These are phyloP conservation scores for Metschnikowia lachancei DNA, from an alignment of 805 yeast genomes.

Conservation along the genomic window DNA sequence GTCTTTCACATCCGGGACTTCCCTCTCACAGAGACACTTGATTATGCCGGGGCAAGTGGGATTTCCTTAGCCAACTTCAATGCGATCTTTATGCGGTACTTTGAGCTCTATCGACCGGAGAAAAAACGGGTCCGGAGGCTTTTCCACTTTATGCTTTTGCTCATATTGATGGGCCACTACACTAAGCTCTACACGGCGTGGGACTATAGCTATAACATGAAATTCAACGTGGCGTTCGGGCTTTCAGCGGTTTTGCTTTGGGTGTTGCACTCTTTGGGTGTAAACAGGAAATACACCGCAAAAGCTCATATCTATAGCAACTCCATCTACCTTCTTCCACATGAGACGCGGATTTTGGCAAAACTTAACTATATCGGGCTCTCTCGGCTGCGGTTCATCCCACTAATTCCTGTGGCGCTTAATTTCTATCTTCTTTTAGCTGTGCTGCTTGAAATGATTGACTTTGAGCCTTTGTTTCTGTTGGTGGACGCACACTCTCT, in stretches of 20 bases:
- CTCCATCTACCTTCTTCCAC: conserved; percentile 39
- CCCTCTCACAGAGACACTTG: conserved; percentile 38
- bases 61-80: conserved; percentile 38
- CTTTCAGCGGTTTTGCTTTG: conserved; percentile 30
- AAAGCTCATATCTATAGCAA: conserved; percentile 28
- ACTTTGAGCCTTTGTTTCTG: conserved; percentile 38
- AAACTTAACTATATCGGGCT: conserved; percentile 31
- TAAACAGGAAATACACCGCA: conserved; percentile 18
- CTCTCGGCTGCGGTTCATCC: conserved; percentile 29
- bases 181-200: conserved; percentile 29
- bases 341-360: conserved; percentile 34
- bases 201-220: conserved; percentile 41
- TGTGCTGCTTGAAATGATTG: conserved; percentile 34
- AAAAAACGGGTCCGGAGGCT: conserved; percentile 12
- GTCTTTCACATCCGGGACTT: conserved; percentile 40
- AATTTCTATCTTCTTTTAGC: conserved; percentile 34
- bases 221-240: conserved; percentile 34
- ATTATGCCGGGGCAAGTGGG: conserved; percentile 42
- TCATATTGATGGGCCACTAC: conserved; percentile 28
- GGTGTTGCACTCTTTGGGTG: conserved; percentile 31
- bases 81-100: conserved; percentile 32
- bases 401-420: conserved; percentile 34
- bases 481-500: conserved; percentile 87
- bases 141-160: conserved; percentile 21
- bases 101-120: conserved; percentile 23